These are phyloP conservation scores for Aspergillus sojae DNA, from an alignment of 2,329 filamentous ascomycete species.

Conservation along the genomic window DNA sequence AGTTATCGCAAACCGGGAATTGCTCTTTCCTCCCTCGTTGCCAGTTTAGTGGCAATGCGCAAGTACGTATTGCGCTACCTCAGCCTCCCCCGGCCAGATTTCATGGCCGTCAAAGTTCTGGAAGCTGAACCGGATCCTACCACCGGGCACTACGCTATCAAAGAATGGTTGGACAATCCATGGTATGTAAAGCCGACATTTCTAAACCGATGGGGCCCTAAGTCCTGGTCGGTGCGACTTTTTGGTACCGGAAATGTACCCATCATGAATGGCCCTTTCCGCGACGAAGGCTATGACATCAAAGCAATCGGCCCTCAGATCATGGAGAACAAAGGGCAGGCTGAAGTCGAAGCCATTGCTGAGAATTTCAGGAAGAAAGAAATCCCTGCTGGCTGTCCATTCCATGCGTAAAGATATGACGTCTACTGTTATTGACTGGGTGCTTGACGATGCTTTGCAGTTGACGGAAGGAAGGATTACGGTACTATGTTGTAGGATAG, in stretches of 20 bases:
- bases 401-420: background rate
- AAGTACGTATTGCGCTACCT: constrained; percentile 10
- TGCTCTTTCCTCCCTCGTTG: background rate
- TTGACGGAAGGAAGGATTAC: background rate
- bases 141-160: constrained; percentile 17
- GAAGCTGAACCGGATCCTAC: constrained; percentile 12
- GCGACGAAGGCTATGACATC: constrained; percentile 20
- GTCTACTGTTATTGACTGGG: background rate
- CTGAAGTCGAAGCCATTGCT: background rate
- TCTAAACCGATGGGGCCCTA: constrained; percentile 21
- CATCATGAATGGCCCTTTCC: constrained; percentile 16
- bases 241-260: constrained; percentile 25
- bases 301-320: constrained; percentile 23
- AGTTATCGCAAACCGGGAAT: background rate
- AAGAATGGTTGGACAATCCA: constrained; percentile 22
- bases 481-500: background rate
- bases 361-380: background rate
- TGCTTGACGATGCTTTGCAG: background rate
- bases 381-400: background rate
- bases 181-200: constrained; percentile 31
- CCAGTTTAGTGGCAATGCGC: background rate
- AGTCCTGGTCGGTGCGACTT: constrained; percentile 20
- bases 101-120: constrained; percentile 8
- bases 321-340: constrained; percentile 17
- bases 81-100: constrained; percentile 6